phyloP scores from a whole-genome alignment of 352 stramenopile genomes.

The Pythium insidiosum region DNA sequence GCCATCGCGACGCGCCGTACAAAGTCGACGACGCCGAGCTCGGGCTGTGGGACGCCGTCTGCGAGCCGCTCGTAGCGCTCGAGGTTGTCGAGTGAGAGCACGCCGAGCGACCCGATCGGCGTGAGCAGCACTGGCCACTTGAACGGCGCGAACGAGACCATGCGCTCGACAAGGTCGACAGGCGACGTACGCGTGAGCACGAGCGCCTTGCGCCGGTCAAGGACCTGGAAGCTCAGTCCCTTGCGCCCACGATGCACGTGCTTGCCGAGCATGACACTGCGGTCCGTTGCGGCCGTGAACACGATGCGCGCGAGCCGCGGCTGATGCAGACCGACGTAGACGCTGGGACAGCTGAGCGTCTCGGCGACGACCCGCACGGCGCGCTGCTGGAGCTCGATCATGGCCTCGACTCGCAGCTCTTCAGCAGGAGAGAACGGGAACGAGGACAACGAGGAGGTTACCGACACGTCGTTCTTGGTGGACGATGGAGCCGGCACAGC shows the following conservation, averaged over 20 bases:
- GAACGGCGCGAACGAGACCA: slow-evolving; percentile 1
- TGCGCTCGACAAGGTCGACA: not conserved
- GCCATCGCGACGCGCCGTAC: slow-evolving; percentile 25
- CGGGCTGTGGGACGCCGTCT: slow-evolving; percentile 29
- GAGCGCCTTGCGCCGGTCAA: slow-evolving; percentile 30
- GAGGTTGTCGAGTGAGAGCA: slow-evolving; percentile 62
- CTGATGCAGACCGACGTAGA: slow-evolving; percentile 63
- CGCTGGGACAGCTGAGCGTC: slow-evolving; percentile 24
- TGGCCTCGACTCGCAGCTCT: slow-evolving; percentile 36
- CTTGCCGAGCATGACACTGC: slow-evolving; percentile 55
- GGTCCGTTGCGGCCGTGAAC: slow-evolving; percentile 43
- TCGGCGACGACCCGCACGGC: slow-evolving; percentile 26
- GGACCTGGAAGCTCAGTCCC: slow-evolving; percentile 47
- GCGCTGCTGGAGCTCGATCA: slow-evolving; percentile 22
- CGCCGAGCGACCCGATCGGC: slow-evolving; percentile 30
- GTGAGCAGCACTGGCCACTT: slow-evolving; percentile 65
- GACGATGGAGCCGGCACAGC: not conserved
- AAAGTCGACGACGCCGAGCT: slow-evolving; percentile 75
- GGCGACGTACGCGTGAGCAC: slow-evolving; percentile 18
- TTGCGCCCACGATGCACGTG: slow-evolving; percentile 37
- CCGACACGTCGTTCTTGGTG: too few relatives aligned
- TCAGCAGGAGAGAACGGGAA: slow-evolving; percentile 18
- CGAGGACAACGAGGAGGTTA: too few relatives aligned
- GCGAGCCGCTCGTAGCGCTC: slow-evolving; percentile 31
- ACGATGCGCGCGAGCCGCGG: slow-evolving; percentile 28